Evolutionary conservation across 2,329 filamentous ascomycete species (phyloP).

Genomic region (Ophiosphaerella korrae): DNA sequence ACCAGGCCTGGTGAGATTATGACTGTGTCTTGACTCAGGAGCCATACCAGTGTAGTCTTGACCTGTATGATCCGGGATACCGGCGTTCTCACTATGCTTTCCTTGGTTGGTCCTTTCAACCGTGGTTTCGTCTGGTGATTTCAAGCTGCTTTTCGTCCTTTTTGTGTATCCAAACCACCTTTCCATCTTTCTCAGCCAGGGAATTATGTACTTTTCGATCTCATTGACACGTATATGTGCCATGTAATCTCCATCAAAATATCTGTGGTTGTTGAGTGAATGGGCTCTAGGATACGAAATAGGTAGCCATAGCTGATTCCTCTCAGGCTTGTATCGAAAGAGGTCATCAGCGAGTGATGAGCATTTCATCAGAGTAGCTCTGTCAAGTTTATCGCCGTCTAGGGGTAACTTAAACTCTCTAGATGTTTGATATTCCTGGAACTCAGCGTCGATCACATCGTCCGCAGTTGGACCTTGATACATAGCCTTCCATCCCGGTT

Average conservation of each 20-base stretch:
- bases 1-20: neutral
- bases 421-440: neutral
- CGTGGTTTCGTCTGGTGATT: neutral
- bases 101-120: too few species aligned
- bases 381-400: conserved; percentile 7
- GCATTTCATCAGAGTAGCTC: conserved; percentile 11
- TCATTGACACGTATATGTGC: conserved; percentile 13
- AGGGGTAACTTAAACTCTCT: neutral
- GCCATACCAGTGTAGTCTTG: too few species aligned
- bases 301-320: conserved; percentile 12
- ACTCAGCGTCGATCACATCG: neutral
- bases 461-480: too few species aligned
- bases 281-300: conserved; percentile 11
- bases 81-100: too few species aligned
- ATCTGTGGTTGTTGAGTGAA: neutral
- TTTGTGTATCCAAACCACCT: neutral
- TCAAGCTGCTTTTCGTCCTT: neutral
- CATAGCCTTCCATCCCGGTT: conserved; percentile 1
- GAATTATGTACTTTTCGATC: conserved; percentile 16
- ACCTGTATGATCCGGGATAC: too few species aligned
- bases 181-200: conserved; percentile 17
- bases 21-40: too few species aligned
- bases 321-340: conserved; percentile 14
- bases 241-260: conserved; percentile 5
- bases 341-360: conserved; percentile 17